phyloP scores from a whole-genome alignment of 2,329 filamentous ascomycete genomes.

The Verticillium klebahnii region DNA sequence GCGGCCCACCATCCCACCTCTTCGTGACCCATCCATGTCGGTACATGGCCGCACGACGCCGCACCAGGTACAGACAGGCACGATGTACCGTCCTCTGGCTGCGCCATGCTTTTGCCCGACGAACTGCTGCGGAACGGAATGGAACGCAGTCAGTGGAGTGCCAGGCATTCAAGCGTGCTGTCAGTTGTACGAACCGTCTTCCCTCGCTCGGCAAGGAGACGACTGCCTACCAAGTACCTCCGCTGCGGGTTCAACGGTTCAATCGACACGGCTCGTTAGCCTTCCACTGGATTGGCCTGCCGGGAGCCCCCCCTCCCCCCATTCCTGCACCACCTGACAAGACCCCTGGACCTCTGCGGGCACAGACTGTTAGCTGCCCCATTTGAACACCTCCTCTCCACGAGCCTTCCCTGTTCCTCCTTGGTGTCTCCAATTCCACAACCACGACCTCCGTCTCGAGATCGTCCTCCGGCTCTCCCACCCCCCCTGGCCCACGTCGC shows the following conservation, averaged over 20 bases:
- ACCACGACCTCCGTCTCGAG: background rate
- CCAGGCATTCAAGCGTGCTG: background rate
- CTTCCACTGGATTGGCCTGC: background rate
- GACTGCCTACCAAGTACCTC: background rate
- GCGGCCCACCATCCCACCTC: background rate
- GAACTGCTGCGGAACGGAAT: background rate
- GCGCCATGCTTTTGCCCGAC: background rate
- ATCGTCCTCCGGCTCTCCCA: background rate
- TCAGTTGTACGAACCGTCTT: background rate
- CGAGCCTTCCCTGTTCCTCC: slow-evolving; percentile 2
- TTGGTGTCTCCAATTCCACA: background rate
- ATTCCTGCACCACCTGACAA: slow-evolving; percentile 4
- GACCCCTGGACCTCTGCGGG: slow-evolving; percentile 10
- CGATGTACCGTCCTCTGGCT: background rate
- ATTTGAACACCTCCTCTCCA: slow-evolving; percentile 11
- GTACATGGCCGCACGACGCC: background rate
- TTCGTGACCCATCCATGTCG: background rate
- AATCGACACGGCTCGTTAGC: background rate
- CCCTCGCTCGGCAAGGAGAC: background rate
- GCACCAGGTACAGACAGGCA: background rate
- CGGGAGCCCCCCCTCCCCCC: background rate
- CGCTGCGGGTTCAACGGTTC: background rate
- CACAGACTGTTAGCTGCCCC: slow-evolving; percentile 14
- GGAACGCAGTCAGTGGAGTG: background rate
- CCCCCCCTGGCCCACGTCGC: background rate